Base-by-base conservation (phyloP, 495 filamentous ascomycete genomes). In the Aspergillus egyptiacus region DNA sequence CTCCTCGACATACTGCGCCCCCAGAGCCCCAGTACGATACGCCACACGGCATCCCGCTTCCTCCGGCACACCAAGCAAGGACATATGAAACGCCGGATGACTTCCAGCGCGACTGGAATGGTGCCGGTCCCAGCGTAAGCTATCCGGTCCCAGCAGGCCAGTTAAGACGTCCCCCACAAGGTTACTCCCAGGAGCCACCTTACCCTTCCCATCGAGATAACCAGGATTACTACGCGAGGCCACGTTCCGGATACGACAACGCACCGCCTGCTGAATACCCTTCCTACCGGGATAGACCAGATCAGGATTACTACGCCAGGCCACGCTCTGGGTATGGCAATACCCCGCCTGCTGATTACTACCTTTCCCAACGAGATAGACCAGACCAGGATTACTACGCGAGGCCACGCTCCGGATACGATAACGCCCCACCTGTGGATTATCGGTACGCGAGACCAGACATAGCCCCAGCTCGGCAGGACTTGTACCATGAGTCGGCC, bases 291-390 rank as follows among this genome's bases (percentile, higher is more conserved):
- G 62, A 67, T 19, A 43, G 34, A 24, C 18, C 54, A 18, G 51
- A 44, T 2, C 41, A 44, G 41, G 41, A 44, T 11, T 31, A 51
- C 14, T 56, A 69, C 20, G 48, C 52, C 28, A 56, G 64, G 35
- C 62, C 60, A 23, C 64, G 59, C 5, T 57, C 58, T 10, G 62
- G 65, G 11, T 66, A 58, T 53, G 64, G 63, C 6, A 56, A 57
- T n/a, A n/a, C n/a, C n/a, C n/a, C n/a, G n/a, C n/a, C n/a, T n/a
- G n/a, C n/a, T n/a, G n/a, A n/a, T n/a, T n/a, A n/a, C n/a, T n/a
- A n/a, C n/a, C n/a, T n/a, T 13, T 36, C 48, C 17, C 41, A 53
- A 20, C 50, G 56, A 13, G 62, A 67, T 19, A 43, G 34, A 24
- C 18, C 54, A 18, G 51, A 44, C 1, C 41, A 44, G 41, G 41